A percentile compares a stretch with the other conserved stretches of the same genome.
phyloP scores from a whole-genome alignment of 495 filamentous ascomycete genomes.

The Chaetomidium leptoderma region DNA sequence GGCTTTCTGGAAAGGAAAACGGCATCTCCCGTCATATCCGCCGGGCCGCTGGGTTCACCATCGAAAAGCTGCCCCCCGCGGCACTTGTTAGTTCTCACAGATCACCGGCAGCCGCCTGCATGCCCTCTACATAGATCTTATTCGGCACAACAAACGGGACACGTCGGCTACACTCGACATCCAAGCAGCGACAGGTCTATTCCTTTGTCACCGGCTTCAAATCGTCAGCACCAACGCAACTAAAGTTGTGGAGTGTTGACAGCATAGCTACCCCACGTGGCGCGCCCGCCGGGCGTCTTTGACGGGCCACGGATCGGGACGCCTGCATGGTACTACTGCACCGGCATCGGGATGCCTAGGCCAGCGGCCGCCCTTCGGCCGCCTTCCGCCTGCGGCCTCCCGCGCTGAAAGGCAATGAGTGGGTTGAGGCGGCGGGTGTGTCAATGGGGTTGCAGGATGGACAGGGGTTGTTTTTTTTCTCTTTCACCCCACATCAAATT shows the following conservation, averaged over 20 bases:
- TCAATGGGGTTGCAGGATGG: slow-evolving; percentile 13
- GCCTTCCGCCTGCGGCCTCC: background rate
- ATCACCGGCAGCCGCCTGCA: background rate
- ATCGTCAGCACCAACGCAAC: background rate
- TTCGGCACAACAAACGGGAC: too few relatives aligned
- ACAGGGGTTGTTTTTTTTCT: slow-evolving; percentile 11
- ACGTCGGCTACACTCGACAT: too few relatives aligned
- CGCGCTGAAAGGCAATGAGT: background rate
- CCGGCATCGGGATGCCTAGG: slow-evolving; percentile 8
- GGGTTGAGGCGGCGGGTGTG: slow-evolving; percentile 23
- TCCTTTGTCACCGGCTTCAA: background rate
- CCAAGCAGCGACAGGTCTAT: too few relatives aligned
- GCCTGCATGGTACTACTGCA: slow-evolving; percentile 31
- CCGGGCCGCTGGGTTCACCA: too few relatives aligned
- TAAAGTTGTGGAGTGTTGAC: too few relatives aligned
- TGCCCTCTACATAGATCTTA: too few relatives aligned
- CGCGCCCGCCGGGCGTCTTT: background rate
- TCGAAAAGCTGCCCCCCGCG: too few relatives aligned
- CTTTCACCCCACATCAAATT: too few relatives aligned
- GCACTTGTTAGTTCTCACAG: too few relatives aligned
- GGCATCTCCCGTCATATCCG: background rate
- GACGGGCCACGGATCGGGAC: slow-evolving; percentile 23
- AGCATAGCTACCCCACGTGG: background rate
- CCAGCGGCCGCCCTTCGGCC: background rate
- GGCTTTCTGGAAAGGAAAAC: background rate